These are phyloP conservation scores for Setaria viridis DNA, from an alignment of 202 grass and related monocot genomes.

Conservation along the genomic window DNA sequence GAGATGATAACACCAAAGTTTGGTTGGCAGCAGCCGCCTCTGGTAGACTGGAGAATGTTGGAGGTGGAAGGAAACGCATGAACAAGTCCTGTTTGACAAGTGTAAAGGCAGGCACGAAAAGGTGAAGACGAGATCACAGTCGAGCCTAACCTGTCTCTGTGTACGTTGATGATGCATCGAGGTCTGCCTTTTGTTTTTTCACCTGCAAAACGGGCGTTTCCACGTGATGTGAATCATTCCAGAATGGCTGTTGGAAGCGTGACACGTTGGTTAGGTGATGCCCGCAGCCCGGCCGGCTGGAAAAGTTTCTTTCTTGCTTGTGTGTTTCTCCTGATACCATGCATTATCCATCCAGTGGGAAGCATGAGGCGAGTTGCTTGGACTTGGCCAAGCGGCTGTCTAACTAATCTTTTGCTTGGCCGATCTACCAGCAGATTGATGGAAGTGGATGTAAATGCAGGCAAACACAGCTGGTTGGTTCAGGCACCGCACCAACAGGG, in stretches of 20 bases:
- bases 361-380: constrained; percentile 13
- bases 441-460: constrained; percentile 19
- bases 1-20: neutral
- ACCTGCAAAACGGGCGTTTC: constrained; percentile 50
- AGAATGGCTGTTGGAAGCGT: constrained; percentile 33
- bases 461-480: constrained; percentile 12
- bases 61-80: constrained; percentile 54
- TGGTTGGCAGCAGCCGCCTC: constrained; percentile 15
- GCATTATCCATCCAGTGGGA: neutral
- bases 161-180: neutral
- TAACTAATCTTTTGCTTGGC: constrained; percentile 45
- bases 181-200: constrained; percentile 18
- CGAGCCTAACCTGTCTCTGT: neutral
- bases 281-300: neutral
- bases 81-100: constrained; percentile 38
- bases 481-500: neutral
- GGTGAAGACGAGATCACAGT: constrained; percentile 5
- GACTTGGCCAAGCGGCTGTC: constrained; percentile 11
- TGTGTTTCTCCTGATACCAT: neutral
- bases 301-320: constrained; percentile 14
- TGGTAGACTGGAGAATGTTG: constrained; percentile 48
- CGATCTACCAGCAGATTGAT: constrained; percentile 20
- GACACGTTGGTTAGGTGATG: constrained; percentile 16
- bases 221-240: constrained; percentile 54
- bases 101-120: constrained; percentile 48